Conservation (phyloP, 2,329 filamentous ascomycete genomes). For the Gremmenia infestans region DNA sequence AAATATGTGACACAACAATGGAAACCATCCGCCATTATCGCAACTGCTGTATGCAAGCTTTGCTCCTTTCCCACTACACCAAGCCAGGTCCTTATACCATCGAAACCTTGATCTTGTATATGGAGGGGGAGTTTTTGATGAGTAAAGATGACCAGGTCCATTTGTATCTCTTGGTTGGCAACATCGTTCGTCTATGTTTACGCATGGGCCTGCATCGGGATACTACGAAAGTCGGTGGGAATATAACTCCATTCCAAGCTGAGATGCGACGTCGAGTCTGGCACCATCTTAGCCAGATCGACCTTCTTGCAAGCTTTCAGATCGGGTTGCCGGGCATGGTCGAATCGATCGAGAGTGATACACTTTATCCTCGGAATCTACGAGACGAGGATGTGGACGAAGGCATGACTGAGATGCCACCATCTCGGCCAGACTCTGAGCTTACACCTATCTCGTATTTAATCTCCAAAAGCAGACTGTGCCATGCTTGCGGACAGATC, state of each 20-base stretch:
- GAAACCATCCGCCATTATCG: conserved; percentile 46
- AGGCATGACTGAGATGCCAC: conserved; percentile 49
- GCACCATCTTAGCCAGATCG: conserved; percentile 53
- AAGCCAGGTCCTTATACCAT: conserved; percentile 45
- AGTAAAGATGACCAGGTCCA: conserved; percentile 48
- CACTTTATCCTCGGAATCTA: conserved; percentile 55
- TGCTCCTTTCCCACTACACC: conserved; percentile 46
- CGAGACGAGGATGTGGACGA: conserved; percentile 62
- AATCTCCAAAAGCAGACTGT: conserved; percentile 46
- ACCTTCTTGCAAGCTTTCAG: conserved; percentile 61
- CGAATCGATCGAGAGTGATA: conserved; percentile 58
- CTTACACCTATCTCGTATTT: conserved; percentile 55
- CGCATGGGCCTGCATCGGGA: conserved; percentile 57
- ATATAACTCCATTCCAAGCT: conserved; percentile 66
- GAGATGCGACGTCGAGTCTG: conserved; percentile 64
- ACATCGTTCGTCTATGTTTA: conserved; percentile 49
- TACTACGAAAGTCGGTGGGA: conserved; percentile 31
- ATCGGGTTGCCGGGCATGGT: conserved; percentile 64
- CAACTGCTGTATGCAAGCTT: conserved; percentile 45
- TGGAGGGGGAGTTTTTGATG: conserved; percentile 49
- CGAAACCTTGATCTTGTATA: conserved; percentile 47
- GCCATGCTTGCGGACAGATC: conserved; percentile 45
- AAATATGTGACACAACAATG: conserved; percentile 39
- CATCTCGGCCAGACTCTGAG: conserved; percentile 50
- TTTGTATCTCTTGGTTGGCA: conserved; percentile 48